phyloP scores from a whole-genome alignment of 768 basidiomycete species.

The Cyathus striatus region DNA sequence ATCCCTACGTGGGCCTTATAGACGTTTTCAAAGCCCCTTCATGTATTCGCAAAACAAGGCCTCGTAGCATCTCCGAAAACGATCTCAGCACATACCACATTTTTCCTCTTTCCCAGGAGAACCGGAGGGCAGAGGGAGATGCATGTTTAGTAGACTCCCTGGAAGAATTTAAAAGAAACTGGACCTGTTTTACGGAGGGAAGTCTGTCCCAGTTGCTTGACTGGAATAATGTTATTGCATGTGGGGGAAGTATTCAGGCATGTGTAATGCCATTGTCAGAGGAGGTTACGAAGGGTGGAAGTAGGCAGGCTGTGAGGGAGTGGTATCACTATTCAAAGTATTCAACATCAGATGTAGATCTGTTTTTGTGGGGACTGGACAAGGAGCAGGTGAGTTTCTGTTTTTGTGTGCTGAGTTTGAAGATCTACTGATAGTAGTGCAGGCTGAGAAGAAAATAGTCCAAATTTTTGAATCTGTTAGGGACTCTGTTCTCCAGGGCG shows the following conservation, averaged over 20 bases:
- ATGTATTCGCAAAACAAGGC: constrained; percentile 39
- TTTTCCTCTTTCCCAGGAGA: constrained; percentile 41
- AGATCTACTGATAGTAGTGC: constrained; percentile 1
- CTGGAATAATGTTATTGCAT: constrained; percentile 62
- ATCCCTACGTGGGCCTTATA: constrained; percentile 54
- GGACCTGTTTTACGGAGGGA: constrained; percentile 58
- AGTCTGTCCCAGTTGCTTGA: constrained; percentile 53
- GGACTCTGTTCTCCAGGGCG: constrained; percentile 64
- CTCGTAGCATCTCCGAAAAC: constrained; percentile 44
- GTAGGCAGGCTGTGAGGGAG: constrained; percentile 38
- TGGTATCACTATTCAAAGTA: constrained; percentile 51
- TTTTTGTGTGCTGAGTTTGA: not conserved
- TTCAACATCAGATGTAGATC: constrained; percentile 58
- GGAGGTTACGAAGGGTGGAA: constrained; percentile 36
- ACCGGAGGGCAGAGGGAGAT: constrained; percentile 43
- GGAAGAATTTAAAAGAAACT: constrained; percentile 61
- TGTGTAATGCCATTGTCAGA: constrained; percentile 49
- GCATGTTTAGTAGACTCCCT: constrained; percentile 43
- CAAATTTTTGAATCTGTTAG: constrained; percentile 58
- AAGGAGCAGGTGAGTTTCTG: constrained; percentile 37
- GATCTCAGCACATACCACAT: constrained; percentile 37
- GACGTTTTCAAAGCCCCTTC: constrained; percentile 56
- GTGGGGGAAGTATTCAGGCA: constrained; percentile 57
- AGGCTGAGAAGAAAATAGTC: constrained; percentile 58
- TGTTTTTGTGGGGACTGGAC: constrained; percentile 58